Evolutionary conservation across 2,329 filamentous ascomycete species (phyloP).

Genomic region (Acarospora socialis): DNA sequence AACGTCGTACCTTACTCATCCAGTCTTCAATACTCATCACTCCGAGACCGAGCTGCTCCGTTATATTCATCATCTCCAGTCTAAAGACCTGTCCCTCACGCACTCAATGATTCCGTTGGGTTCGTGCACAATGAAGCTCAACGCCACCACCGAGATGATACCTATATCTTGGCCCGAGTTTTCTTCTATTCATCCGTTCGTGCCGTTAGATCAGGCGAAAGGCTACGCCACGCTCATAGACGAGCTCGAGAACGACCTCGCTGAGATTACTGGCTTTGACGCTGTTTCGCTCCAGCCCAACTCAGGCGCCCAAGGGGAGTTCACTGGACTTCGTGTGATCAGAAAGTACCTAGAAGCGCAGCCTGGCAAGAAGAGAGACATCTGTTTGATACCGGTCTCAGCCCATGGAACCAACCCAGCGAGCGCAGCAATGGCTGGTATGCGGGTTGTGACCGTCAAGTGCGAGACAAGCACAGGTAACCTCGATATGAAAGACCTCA

Average conservation of each 20-base stretch:
- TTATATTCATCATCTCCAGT: constrained; percentile 86
- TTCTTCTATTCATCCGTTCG: constrained; percentile 68
- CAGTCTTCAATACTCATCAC: constrained; percentile 88
- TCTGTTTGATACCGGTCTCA: constrained; percentile 88
- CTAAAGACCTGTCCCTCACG: constrained; percentile 82
- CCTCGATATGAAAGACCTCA: constrained; percentile 71
- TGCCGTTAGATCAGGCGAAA: constrained; percentile 45
- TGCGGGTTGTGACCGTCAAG: constrained; percentile 86
- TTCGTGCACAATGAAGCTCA: constrained; percentile 97
- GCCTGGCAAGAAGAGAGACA: constrained; percentile 58
- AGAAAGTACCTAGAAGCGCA: constrained; percentile 65
- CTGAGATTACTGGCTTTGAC: constrained; percentile 77
- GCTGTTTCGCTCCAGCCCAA: constrained; percentile 86
- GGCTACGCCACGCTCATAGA: constrained; percentile 59
- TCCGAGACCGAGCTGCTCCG: constrained; percentile 88
- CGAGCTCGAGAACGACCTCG: constrained; percentile 61
- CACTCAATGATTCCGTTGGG: constrained; percentile 97
- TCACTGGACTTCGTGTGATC: constrained; percentile 77
- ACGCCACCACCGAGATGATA: constrained; percentile 85
- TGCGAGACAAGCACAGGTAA: constrained; percentile 80
- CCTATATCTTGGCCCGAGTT: constrained; percentile 66
- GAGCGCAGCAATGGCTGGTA: constrained; percentile 87
- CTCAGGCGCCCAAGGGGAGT: constrained; percentile 91
- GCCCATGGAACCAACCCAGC: constrained; percentile 94
- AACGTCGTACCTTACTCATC: constrained; percentile 68